These are phyloP conservation scores for Aureobasidium musti DNA, from an alignment of 2,329 filamentous ascomycete species.

Conservation along the genomic window DNA sequence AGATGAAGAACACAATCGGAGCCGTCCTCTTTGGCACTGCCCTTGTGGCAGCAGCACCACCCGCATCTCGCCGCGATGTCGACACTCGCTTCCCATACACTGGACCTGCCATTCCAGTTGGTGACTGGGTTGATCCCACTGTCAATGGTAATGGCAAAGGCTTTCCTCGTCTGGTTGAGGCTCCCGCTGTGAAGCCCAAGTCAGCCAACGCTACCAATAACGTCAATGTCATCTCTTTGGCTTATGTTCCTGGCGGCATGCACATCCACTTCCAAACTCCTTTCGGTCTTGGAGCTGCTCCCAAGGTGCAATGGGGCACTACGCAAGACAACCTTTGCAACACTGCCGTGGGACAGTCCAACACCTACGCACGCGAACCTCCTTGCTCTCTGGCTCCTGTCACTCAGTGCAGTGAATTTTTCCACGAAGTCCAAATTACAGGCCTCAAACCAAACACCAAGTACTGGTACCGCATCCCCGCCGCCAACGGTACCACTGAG, in stretches of 20 bases:
- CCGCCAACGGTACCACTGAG: constrained; percentile 53
- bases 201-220: constrained; percentile 53
- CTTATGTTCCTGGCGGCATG: constrained; percentile 53
- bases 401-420: constrained; percentile 56
- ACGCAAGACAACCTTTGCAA: constrained; percentile 40
- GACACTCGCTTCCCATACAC: constrained; percentile 53
- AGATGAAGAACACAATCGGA: constrained; percentile 24
- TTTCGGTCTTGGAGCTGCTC: constrained; percentile 52
- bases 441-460: constrained; percentile 48
- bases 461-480: constrained; percentile 56
- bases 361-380: constrained; percentile 53
- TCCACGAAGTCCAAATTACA: constrained; percentile 53
- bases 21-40: constrained; percentile 19
- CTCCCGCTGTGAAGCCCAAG: constrained; percentile 53
- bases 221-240: constrained; percentile 55
- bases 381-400: constrained; percentile 51
- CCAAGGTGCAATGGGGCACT: constrained; percentile 50
- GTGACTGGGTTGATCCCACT: constrained; percentile 55
- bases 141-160: constrained; percentile 57
- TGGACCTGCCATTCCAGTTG: constrained; percentile 53
- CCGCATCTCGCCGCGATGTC: constrained; percentile 37
- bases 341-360: constrained; percentile 45
- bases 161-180: constrained; percentile 53
- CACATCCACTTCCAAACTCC: constrained; percentile 58
- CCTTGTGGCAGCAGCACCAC: constrained; percentile 18